Conservation (phyloP, 345 rosid genomes). For the Angophora floribunda region DNA sequence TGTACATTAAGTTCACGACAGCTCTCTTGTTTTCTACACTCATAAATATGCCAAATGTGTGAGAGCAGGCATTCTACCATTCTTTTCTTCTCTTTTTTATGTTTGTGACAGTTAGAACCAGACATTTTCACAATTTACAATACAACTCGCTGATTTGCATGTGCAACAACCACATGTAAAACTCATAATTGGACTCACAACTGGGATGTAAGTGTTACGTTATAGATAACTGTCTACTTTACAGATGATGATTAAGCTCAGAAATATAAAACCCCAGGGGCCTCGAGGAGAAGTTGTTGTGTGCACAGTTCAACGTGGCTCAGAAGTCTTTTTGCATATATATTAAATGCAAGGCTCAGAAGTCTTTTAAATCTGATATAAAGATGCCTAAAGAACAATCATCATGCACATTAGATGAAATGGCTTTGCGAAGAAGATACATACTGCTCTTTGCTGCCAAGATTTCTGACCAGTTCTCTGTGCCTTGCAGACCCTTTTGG, state of each 20-base stretch:
- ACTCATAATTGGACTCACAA: not conserved
- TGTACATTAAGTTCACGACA: not conserved
- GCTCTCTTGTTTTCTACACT: not conserved
- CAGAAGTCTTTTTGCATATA: not conserved
- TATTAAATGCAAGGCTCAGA: not conserved
- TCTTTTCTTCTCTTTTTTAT: not conserved
- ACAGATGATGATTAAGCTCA: not conserved
- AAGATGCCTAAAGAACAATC: not conserved
- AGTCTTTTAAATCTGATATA: not conserved
- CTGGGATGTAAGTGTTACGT: not conserved
- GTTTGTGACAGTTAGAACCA: not conserved
- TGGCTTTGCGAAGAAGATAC: slow-evolving; percentile 1
- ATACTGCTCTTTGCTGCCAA: slow-evolving; percentile 79
- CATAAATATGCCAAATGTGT: not conserved
- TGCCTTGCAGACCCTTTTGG: slow-evolving; percentile 77
- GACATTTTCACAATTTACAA: not conserved
- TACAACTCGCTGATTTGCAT: not conserved
- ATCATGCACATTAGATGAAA: not conserved
- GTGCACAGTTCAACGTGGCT: not conserved
- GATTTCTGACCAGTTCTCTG: slow-evolving; percentile 60
- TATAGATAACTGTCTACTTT: not conserved
- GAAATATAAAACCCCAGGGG: not conserved
- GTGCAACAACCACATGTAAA: not conserved
- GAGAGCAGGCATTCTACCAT: not conserved
- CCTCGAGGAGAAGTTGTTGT: not conserved